A percentile compares a stretch with the other conserved stretches of the same genome.
phyloP scores from a whole-genome alignment of 2,329 filamentous ascomycete genomes.

The Trichoderma koningiopsis region DNA sequence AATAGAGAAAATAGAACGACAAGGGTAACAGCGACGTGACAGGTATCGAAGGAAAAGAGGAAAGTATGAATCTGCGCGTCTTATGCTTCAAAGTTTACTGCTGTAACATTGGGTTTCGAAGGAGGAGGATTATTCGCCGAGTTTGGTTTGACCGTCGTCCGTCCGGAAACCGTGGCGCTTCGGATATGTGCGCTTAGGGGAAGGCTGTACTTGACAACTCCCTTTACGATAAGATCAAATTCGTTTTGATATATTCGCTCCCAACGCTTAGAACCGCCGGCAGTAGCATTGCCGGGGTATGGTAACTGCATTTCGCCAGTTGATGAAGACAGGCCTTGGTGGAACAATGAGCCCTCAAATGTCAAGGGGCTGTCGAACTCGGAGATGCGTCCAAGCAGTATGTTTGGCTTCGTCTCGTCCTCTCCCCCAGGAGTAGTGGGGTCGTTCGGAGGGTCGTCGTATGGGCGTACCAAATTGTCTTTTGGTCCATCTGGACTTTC shows the following conservation, averaged over 20 bases:
- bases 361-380: slow-evolving; percentile 84
- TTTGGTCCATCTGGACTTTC: slow-evolving; percentile 39
- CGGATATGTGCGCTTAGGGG: slow-evolving; percentile 62
- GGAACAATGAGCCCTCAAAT: slow-evolving; percentile 89
- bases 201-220: slow-evolving; percentile 80
- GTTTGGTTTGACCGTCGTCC: slow-evolving; percentile 63
- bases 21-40: not conserved
- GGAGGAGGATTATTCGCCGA: slow-evolving; percentile 64
- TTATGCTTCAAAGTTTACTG: slow-evolving; percentile 47
- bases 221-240: slow-evolving; percentile 90
- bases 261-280: slow-evolving; percentile 84
- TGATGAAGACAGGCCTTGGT: slow-evolving; percentile 69
- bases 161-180: slow-evolving; percentile 61
- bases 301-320: slow-evolving; percentile 80
- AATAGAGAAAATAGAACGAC: slow-evolving; percentile 31
- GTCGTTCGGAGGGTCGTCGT: slow-evolving; percentile 42
- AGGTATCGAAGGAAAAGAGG: not conserved
- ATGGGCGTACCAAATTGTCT: slow-evolving; percentile 31
- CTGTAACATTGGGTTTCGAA: slow-evolving; percentile 69
- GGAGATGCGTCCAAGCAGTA: slow-evolving; percentile 87
- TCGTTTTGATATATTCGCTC: slow-evolving; percentile 86
- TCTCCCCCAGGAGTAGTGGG: slow-evolving; percentile 48
- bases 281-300: slow-evolving; percentile 85
- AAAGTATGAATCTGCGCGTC: not conserved
- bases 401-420: slow-evolving; percentile 66